These are phyloP conservation scores for Aspergillus brasiliensis DNA, from an alignment of 2,329 filamentous ascomycete genomes.

Conservation along the genomic window DNA sequence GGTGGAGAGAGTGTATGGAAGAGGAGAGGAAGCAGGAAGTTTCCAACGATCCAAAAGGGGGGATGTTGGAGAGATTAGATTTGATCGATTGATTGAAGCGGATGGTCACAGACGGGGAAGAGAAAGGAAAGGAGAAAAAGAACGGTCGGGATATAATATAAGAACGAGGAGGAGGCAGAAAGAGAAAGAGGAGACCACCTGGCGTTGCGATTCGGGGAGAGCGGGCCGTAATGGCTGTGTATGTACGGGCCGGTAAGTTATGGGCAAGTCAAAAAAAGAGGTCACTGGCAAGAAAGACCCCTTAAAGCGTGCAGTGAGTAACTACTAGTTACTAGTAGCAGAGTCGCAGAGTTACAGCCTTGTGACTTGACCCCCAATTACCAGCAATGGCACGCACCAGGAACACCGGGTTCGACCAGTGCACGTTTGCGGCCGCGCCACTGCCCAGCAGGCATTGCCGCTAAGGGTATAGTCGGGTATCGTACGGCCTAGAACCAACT, in stretches of 20 bases:
- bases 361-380: background rate
- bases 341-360: background rate
- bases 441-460: conserved; percentile 1
- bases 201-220: conserved; percentile 5
- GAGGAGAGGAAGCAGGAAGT: background rate
- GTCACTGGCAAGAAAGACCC: background rate
- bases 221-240: conserved; percentile 5
- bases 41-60: background rate
- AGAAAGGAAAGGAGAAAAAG: conserved; percentile 6
- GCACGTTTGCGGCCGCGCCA: conserved; percentile 19
- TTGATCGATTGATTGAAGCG: background rate
- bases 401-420: background rate
- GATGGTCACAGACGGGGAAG: background rate
- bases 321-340: too few relatives aligned
- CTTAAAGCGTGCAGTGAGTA: background rate
- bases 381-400: background rate
- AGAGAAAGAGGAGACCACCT: conserved; percentile 9
- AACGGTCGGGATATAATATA: conserved; percentile 2
- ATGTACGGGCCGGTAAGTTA: background rate
- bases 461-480: conserved; percentile 7
- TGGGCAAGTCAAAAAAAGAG: too few relatives aligned
- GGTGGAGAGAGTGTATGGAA: background rate
- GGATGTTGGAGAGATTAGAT: conserved; percentile 4
- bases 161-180: background rate
- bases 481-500: conserved; percentile 12